These are phyloP conservation scores for Rasamsonia emersonii DNA, from an alignment of 2,329 filamentous ascomycete genomes.

Conservation along the genomic window DNA sequence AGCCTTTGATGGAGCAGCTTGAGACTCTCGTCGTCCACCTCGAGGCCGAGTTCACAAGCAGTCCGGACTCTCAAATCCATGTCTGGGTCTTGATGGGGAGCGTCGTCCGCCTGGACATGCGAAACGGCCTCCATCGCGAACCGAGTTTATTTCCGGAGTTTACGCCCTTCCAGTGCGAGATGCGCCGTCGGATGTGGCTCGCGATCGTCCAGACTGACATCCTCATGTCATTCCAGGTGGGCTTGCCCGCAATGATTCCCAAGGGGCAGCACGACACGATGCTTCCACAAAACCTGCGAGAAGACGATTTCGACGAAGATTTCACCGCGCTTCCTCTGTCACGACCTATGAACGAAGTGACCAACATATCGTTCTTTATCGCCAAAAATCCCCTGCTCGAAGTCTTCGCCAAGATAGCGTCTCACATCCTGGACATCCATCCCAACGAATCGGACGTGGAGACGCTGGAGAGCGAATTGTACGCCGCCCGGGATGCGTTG, in stretches of 20 bases:
- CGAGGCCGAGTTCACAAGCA: constrained; percentile 48
- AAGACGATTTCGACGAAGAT: constrained; percentile 51
- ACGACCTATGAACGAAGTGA: constrained; percentile 47
- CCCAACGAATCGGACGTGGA: constrained; percentile 50
- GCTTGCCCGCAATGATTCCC: constrained; percentile 53
- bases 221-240: constrained; percentile 54
- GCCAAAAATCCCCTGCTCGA: constrained; percentile 25
- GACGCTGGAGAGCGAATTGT: constrained; percentile 40
- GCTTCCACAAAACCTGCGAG: constrained; percentile 49
- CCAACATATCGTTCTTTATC: constrained; percentile 35
- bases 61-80: constrained; percentile 46
- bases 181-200: constrained; percentile 32
- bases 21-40: constrained; percentile 50
- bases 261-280: constrained; percentile 51
- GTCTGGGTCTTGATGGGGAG: constrained; percentile 48
- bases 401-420: constrained; percentile 27
- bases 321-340: constrained; percentile 41
- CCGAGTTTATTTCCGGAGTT: constrained; percentile 45
- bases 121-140: constrained; percentile 53
- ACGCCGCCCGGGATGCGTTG: constrained; percentile 50
- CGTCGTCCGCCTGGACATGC: constrained; percentile 49
- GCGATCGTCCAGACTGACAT: constrained; percentile 47
- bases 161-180: constrained; percentile 48
- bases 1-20: constrained; percentile 46
- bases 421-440: constrained; percentile 24